Base-by-base conservation (phyloP, 768 basidiomycete genomes). In the Piloderma croceum region DNA sequence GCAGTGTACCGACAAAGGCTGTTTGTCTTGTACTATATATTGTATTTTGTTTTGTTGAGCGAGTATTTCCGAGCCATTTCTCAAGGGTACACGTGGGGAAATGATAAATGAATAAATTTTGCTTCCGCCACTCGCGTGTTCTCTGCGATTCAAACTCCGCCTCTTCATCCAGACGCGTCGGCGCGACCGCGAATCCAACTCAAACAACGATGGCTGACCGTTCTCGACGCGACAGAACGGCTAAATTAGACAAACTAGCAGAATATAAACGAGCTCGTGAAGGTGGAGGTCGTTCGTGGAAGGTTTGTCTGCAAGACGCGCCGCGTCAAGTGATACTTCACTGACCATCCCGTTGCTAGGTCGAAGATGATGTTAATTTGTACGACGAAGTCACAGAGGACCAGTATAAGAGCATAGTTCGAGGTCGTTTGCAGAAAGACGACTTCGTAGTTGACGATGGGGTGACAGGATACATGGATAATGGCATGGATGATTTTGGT, bases 371-470 rank as follows among this genome's bases (percentile, higher is more conserved):
- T 27, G 71, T 67, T 13, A 68, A 73, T 12, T 66, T 98, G 10
- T 98, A 93, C 55, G 91, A 96, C 51, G 85, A 89, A 52, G 86
- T 98, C 12, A 76, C 82, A 0, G 93, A 96, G 41, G 88, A 88
- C 7, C 82, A 91, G 50, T 99, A 98, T 61, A 77, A 74, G 49
- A 69, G 73, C 15, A 85, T 99, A 41, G 96, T 99, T 4, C 76
- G 74, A 41, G 80, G 81, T 1, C 73, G 96, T 13, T 71, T 96
- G 6, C 81, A 87, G 44, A 68, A 70, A 49, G 91, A 97, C 48
- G 96, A 99, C 59, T 99, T 99, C 46, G 89, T 98, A 15, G 83
- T 86, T 25, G 96, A 98, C 54, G 96, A 98, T 64, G 91, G 91
- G 20, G 76, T 84, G 0, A 75, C 70, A 11, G 96, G 90, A 5